phyloP scores from a whole-genome alignment of 495 filamentous ascomycete species.

The Podospora pseudocomata region DNA sequence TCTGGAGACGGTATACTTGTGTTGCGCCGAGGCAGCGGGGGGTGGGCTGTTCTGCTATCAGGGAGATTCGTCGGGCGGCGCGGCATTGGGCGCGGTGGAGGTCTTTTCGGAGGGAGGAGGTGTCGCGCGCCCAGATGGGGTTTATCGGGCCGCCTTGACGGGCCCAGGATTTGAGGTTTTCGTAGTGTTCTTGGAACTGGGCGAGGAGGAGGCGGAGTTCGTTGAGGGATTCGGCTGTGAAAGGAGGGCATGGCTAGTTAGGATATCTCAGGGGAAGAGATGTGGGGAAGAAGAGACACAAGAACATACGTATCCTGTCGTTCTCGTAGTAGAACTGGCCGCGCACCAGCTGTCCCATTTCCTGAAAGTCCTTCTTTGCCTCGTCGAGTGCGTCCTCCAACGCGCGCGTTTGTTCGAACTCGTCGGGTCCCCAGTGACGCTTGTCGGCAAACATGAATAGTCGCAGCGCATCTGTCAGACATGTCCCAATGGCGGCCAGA shows the following conservation, averaged over 20 bases:
- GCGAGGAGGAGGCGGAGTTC: conserved; percentile 39
- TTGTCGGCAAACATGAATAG: conserved; percentile 50
- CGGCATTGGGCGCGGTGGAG: conserved; percentile 49
- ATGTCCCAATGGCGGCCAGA: conserved; percentile 46
- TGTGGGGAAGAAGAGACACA: conserved; percentile 11
- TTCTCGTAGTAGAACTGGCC: conserved; percentile 48
- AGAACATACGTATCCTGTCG: conserved; percentile 43
- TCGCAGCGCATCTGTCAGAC: conserved; percentile 42
- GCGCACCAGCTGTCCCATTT: conserved; percentile 43
- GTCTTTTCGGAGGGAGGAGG: conserved; percentile 33
- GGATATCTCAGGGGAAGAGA: background rate
- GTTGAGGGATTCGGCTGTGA: conserved; percentile 41
- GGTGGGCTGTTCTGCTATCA: conserved; percentile 35
- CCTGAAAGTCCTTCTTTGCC: conserved; percentile 51
- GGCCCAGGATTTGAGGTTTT: conserved; percentile 44
- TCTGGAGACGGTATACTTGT: conserved; percentile 41
- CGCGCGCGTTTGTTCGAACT: conserved; percentile 46
- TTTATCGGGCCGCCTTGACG: conserved; percentile 45
- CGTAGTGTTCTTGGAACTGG: conserved; percentile 38
- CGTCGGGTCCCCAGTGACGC: conserved; percentile 47
- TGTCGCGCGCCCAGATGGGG: conserved; percentile 44
- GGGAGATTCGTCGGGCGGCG: conserved; percentile 39
- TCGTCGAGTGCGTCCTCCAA: conserved; percentile 48
- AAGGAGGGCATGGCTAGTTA: conserved; percentile 17
- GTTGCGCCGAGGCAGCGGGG: conserved; percentile 44